Base-by-base conservation (phyloP, 2,329 filamentous ascomycete genomes). In the Colletotrichum cordylinicola region DNA sequence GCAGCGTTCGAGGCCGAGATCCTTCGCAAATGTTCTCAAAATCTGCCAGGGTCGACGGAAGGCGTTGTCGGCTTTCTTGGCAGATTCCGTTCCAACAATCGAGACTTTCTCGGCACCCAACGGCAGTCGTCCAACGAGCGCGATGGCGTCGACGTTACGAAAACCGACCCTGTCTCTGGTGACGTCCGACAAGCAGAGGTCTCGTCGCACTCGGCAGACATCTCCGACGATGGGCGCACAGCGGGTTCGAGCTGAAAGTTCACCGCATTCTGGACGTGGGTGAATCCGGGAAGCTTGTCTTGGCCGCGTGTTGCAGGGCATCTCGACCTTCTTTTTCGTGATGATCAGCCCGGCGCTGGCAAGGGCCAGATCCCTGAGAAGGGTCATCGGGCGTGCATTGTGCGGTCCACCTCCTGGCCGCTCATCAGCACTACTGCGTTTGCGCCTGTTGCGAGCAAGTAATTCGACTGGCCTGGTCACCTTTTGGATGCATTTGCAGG, bases 21-120 rank as follows among this genome's bases (percentile, higher is more conserved):
- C 65, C 16, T 76, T 76, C 60, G 74, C 70, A 74, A 74, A 76
- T 33, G 31, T 31, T 74, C 58, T 74, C 74, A 72, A 61, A 18
- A 72, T 62, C 16, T 21, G 31, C 52, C 55, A 12, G 24, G 66
- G 33, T 29, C 24, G 10, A 15, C 31, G 27, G 21, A 12, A 29
- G 66, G 39, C 65, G 56, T 39, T 9, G 55, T 12, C 24, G 65
- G 29, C 12, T 21, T 10, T 24, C 56, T 73, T 71, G 72, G 35
- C 60, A 18, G 15, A 61, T 31, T 60, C 60, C 33, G 58, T 33
- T 24, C 21, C 27, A 66, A 29, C 35, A 21, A 15, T 24, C 35
- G 6, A 60, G n/a, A 21, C 21, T 35, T 6, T n/a, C 10, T 21
- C 43, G 43, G 43, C 8, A 13, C n/a, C 29, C 29, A 33, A 21